Evolutionary conservation across 2,329 filamentous ascomycete species (phyloP).

Genomic region (Fusarium mangiferae): DNA sequence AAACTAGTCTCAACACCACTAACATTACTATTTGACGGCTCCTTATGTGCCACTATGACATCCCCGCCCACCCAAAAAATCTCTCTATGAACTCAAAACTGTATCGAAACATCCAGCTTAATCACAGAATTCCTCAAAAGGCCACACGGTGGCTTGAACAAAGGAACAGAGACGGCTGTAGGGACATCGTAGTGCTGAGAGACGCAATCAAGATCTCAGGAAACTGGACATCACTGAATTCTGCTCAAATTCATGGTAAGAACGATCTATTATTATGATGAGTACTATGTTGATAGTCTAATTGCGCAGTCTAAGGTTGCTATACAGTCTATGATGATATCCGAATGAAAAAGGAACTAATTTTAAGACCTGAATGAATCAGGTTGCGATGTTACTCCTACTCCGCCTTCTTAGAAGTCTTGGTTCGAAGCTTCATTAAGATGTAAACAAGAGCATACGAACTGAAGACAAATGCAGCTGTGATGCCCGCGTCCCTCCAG

Average conservation of each 20-base stretch:
- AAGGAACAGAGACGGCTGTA: neutral
- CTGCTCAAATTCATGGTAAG: too few species aligned
- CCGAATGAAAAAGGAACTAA: neutral
- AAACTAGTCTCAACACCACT: neutral
- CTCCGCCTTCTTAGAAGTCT: slow-evolving; percentile 59
- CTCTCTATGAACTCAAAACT: neutral
- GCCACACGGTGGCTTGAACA: too few species aligned
- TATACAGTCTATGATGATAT: slow-evolving; percentile 2
- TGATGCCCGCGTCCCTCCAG: slow-evolving; percentile 73
- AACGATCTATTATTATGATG: neutral
- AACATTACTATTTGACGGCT: neutral
- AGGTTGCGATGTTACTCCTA: neutral
- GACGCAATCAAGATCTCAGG: neutral
- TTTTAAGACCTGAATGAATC: neutral
- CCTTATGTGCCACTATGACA: neutral
- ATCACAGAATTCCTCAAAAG: too few species aligned
- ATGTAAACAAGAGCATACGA: slow-evolving; percentile 61
- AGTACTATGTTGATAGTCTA: neutral
- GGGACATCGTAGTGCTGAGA: neutral
- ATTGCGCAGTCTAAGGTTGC: neutral
- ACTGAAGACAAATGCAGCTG: slow-evolving; percentile 64
- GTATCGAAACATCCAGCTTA: fast-evolving
- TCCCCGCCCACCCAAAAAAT: fast-evolving
- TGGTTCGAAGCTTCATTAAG: slow-evolving; percentile 61
- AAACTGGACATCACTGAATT: neutral